Evolutionary conservation across 768 basidiomycete species (phyloP).

Genomic region (Panellus pusillus): DNA sequence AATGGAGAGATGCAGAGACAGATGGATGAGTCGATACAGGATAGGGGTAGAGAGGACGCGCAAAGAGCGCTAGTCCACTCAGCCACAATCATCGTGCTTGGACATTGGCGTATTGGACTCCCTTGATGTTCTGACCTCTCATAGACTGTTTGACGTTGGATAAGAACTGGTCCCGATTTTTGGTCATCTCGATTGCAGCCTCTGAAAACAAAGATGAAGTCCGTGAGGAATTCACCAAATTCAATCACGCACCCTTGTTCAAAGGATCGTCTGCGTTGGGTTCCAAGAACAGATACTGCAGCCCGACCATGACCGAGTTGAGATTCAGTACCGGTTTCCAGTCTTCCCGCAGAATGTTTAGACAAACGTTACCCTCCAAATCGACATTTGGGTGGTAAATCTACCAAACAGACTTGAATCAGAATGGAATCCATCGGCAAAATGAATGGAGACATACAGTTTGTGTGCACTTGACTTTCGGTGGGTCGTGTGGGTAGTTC

Average conservation of each 20-base stretch:
- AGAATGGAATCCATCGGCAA: neutral
- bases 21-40: conserved; percentile 20
- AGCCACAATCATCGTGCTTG: conserved; percentile 38
- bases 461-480: conserved; percentile 97
- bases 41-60: conserved; percentile 5
- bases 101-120: conserved; percentile 80
- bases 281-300: conserved; percentile 98
- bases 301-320: conserved; percentile 96
- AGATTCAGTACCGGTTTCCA: conserved; percentile 99
- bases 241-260: conserved; percentile 83
- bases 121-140: conserved; percentile 77
- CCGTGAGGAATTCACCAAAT: neutral
- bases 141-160: conserved; percentile 86
- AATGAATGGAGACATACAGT: conserved; percentile 61
- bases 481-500: conserved; percentile 99
- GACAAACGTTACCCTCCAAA: conserved; percentile 95
- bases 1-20: conserved; percentile 31
- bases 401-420: conserved; percentile 39
- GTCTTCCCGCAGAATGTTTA: conserved; percentile 98
- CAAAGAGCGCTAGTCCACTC: conserved; percentile 10
- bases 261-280: conserved; percentile 98
- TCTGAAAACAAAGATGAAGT: conserved; percentile 50
- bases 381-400: conserved; percentile 99
- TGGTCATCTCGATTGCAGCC: conserved; percentile 92
- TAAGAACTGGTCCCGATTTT: conserved; percentile 81